These are phyloP conservation scores for Aspergillus calidoustus DNA, from an alignment of 2,329 filamentous ascomycete species.

Conservation along the genomic window DNA sequence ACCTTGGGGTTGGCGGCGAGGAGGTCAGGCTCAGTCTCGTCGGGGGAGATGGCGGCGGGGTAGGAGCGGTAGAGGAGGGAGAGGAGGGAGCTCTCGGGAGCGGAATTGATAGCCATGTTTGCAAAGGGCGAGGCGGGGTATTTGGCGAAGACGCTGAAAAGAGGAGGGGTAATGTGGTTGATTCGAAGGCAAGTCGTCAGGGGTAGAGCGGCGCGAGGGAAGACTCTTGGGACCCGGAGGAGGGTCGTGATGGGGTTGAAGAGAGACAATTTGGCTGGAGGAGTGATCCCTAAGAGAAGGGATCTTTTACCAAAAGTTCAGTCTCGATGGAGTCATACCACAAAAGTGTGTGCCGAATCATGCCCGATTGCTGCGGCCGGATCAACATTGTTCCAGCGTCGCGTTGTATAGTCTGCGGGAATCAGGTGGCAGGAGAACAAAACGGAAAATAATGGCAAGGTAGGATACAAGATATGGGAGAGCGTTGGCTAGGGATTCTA, in stretches of 20 bases:
- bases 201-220: constrained; percentile 24
- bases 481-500: too few relatives aligned
- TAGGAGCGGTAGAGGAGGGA: constrained; percentile 52
- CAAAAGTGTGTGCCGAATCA: constrained; percentile 20
- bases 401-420: too few relatives aligned
- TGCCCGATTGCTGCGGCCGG: constrained; percentile 13
- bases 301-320: constrained; percentile 21
- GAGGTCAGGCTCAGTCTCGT: constrained; percentile 49
- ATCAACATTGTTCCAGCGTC: constrained; percentile 7
- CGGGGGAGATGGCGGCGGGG: constrained; percentile 43
- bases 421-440: too few relatives aligned
- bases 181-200: constrained; percentile 13
- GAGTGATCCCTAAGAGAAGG: constrained; percentile 23
- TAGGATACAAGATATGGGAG: too few relatives aligned
- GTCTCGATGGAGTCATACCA: constrained; percentile 17
- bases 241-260: constrained; percentile 23
- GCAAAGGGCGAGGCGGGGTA: constrained; percentile 26
- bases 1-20: constrained; percentile 62
- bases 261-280: constrained; percentile 24
- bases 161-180: constrained; percentile 33
- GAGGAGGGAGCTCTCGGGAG: constrained; percentile 49
- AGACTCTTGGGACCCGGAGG: constrained; percentile 24
- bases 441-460: too few relatives aligned
- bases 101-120: constrained; percentile 35
- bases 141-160: constrained; percentile 28